Evolutionary conservation across 306 rosid genomes (phyloP).

Genomic region (Acmispon strigosus): DNA sequence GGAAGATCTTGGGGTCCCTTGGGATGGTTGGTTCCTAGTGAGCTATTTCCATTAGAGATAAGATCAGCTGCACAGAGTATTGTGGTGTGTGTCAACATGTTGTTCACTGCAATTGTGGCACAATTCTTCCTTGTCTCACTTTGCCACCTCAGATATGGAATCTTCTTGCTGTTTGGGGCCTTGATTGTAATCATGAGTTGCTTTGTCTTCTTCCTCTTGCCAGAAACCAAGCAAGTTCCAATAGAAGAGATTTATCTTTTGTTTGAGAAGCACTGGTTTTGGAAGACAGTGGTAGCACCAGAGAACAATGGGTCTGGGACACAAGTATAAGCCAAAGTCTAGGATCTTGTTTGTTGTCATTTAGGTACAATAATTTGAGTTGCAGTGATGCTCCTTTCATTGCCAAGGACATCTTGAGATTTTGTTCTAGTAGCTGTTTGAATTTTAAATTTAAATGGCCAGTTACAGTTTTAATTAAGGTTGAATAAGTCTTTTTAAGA

Average conservation of each 20-base stretch:
- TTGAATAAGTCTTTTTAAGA: too few relatives aligned
- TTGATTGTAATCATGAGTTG: constrained; percentile 46
- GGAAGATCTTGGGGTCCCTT: constrained; percentile 93
- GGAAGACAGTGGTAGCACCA: constrained; percentile 38
- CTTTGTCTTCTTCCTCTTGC: constrained; percentile 62
- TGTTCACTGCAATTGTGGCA: constrained; percentile 71
- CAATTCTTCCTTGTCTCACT: constrained; percentile 58
- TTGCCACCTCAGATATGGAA: constrained; percentile 72
- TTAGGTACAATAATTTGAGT: background rate
- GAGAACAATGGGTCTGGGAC: background rate
- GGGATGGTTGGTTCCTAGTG: constrained; percentile 84
- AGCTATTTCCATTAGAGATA: constrained; percentile 74
- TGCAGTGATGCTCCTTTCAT: background rate
- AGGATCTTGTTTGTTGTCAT: background rate
- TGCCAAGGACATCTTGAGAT: too few relatives aligned
- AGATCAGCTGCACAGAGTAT: constrained; percentile 80
- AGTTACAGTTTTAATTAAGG: too few relatives aligned
- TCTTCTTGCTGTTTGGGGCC: constrained; percentile 57
- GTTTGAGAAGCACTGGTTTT: constrained; percentile 65
- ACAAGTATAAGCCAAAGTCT: background rate
- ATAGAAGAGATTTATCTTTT: constrained; percentile 74
- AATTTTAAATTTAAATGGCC: too few relatives aligned
- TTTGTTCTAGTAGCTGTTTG: too few relatives aligned
- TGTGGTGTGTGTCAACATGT: constrained; percentile 74
- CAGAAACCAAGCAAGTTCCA: constrained; percentile 83